Evolutionary conservation across 164 flowering plant genomes (phyloP).

Genomic region (Nymphaea thermarum): DNA sequence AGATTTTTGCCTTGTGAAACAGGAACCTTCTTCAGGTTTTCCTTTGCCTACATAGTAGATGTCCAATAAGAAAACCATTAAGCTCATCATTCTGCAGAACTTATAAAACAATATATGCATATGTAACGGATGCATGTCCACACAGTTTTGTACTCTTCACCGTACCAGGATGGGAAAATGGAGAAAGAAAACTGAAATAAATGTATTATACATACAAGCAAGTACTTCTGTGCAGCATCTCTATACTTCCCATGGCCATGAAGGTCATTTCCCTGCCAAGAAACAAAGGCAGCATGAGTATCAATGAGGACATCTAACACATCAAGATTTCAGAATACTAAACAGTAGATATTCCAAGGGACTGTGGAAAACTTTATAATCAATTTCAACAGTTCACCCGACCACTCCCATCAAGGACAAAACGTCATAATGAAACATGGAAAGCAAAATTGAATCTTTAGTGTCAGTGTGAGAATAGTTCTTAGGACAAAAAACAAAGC

Average conservation of each 20-base stretch:
- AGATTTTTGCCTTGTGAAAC: conserved; percentile 42
- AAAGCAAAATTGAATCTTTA: neutral
- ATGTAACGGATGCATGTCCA: too few species aligned
- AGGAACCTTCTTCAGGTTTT: conserved; percentile 47
- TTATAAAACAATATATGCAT: too few species aligned
- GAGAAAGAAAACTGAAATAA: neutral
- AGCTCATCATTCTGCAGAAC: neutral
- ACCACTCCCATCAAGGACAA: neutral
- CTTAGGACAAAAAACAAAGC: neutral
- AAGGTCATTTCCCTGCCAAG: conserved; percentile 77
- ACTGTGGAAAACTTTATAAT: neutral
- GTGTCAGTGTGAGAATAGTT: neutral
- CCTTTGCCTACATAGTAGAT: conserved; percentile 52
- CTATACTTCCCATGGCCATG: conserved; percentile 61
- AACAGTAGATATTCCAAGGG: neutral
- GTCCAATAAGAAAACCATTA: conserved; percentile 4
- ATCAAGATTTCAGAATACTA: neutral
- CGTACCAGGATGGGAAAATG: neutral
- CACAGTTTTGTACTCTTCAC: too few species aligned
- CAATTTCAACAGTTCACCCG: too few species aligned
- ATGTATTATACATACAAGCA: conserved; percentile 42
- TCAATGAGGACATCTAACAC: neutral
- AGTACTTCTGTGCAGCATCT: conserved; percentile 68
- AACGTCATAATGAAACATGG: neutral
- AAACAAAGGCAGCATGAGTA: conserved; percentile 2